Percentiles rank a stretch among this genome's conserved stretches.
These are phyloP conservation scores for Calonectria pteridis DNA, from an alignment of 2,329 filamentous ascomycete species.

Conservation along the genomic window DNA sequence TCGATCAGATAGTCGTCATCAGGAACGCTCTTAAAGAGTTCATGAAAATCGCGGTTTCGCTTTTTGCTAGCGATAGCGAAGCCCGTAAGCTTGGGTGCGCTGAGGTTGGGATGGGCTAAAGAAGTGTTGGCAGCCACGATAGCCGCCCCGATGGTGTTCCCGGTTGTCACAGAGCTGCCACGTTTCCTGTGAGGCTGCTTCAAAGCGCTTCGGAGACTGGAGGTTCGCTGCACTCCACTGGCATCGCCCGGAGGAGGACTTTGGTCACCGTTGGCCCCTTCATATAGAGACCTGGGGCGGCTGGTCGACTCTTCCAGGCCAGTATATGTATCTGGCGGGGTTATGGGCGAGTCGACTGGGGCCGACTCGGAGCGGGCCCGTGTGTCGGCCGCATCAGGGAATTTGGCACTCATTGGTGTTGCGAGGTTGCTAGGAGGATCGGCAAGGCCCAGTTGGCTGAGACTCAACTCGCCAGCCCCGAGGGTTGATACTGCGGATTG, in stretches of 20 bases:
- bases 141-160: constrained; percentile 75
- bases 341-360: constrained; percentile 59
- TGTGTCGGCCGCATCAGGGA: constrained; percentile 61
- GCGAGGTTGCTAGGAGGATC: constrained; percentile 68
- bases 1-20: constrained; percentile 99
- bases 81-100: constrained; percentile 84
- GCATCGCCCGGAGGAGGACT: constrained; percentile 78
- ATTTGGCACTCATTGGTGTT: constrained; percentile 69
- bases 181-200: constrained; percentile 76
- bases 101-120: constrained; percentile 72
- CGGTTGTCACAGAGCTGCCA: constrained; percentile 82
- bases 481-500: constrained; percentile 89
- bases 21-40: constrained; percentile 93
- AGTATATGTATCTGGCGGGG: constrained; percentile 46
- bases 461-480: constrained; percentile 87
- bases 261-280: constrained; percentile 65
- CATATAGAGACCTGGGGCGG: constrained; percentile 65
- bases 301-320: constrained; percentile 51
- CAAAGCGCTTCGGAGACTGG: constrained; percentile 75
- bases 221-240: constrained; percentile 69
- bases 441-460: constrained; percentile 87
- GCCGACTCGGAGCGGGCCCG: constrained; percentile 70
- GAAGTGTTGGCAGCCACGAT: constrained; percentile 78
- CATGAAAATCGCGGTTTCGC: constrained; percentile 95
- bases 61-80: constrained; percentile 98